Base-by-base conservation (phyloP, 2,329 filamentous ascomycete genomes). In the Ascochyta koolunga region DNA sequence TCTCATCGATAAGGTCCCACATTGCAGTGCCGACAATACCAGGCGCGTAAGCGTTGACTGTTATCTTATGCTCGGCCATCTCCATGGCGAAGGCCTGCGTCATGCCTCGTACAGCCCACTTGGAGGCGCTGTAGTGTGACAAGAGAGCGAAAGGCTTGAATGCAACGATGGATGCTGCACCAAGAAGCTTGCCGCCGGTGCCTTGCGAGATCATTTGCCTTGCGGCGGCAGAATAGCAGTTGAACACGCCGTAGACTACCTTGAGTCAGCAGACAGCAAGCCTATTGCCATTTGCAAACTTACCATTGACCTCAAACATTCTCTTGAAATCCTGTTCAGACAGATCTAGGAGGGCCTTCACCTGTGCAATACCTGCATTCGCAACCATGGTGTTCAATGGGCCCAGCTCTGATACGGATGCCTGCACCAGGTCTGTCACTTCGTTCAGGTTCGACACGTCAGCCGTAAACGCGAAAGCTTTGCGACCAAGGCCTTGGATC, bases 1-100 rank as follows among this genome's bases (percentile, higher is more conserved):
- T 81, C 58, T 83, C 81, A 56, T 89, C 87, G 48, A 89, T 88
- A 2, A 84, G 66, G 39, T 89, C 86, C 86, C 86, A 89, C 86
- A 89, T 89, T 0, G 78, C 76, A 0, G 86, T 89, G 0, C 82
- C 85, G 0, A 89, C 85, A 41, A 89, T 87, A 0, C 87, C 87
- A 0, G 87, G 87, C 0, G 85, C 86, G 62, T 89, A 89, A 0
- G 82, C 81, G 60, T 89, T 89, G 18, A 83, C 86, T 0, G 84
- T 88, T 67, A 90, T 89, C 53, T 83, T 78, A 66, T 89, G 81
- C 40, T 75, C 71, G 0, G 86, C 86, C 72, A 89, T 78, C 58
- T 88, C 86, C 79, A 87, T 84, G 0, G 87, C 86, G 58, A 87
- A 87, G 0, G 81, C 83, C 68, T 89, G 86, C 0, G 83, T 87